Evolutionary conservation across 352 stramenopile genomes (phyloP).

Genomic region (Phytophthora europaea): DNA sequence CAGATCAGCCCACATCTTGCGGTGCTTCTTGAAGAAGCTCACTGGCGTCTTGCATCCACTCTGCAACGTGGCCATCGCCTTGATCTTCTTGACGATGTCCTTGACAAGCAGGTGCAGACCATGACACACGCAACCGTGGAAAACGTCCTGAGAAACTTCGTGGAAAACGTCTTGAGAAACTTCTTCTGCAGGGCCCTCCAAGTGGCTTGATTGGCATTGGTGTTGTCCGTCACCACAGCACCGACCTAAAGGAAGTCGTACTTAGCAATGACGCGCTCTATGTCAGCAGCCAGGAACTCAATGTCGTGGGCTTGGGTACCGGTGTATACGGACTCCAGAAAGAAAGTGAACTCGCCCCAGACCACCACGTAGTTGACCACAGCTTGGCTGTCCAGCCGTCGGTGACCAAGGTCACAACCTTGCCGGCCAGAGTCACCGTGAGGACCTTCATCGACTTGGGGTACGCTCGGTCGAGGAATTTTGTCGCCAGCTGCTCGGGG

Average conservation of each 20-base stretch:
- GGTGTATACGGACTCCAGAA: neutral
- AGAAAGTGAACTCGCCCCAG: neutral
- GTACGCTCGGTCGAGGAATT: neutral
- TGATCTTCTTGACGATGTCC: neutral
- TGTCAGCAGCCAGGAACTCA: neutral
- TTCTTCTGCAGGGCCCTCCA: no score
- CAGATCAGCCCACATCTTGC: neutral
- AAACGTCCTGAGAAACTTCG: no score
- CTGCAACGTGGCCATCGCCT: neutral
- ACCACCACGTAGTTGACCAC: neutral
- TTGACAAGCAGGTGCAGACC: neutral
- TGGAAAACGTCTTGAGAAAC: neutral
- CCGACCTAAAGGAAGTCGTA: no score
- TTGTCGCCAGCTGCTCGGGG: neutral
- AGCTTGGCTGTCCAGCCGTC: neutral
- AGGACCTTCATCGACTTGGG: neutral
- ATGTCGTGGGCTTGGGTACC: neutral
- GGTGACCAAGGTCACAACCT: neutral
- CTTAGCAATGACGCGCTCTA: neutral
- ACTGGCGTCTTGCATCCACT: neutral
- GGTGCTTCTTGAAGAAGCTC: neutral
- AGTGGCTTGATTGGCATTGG: no score
- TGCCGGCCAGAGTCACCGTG: neutral
- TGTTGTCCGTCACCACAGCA: no score
- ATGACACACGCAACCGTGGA: neutral